Evolutionary conservation across 345 rosid genomes (phyloP).

Genomic region (Kandelia obovata): DNA sequence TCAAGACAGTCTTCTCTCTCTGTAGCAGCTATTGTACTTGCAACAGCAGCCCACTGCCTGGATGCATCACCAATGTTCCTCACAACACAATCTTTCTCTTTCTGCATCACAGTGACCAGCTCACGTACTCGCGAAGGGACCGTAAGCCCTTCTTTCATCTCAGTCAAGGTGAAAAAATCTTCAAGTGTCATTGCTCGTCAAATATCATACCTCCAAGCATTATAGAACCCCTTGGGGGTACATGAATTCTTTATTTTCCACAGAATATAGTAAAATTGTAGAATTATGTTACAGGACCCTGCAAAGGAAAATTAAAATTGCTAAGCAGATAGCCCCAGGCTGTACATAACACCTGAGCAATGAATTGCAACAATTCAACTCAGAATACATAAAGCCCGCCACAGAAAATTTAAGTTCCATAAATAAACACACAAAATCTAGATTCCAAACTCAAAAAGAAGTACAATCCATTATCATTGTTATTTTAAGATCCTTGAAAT

Average conservation of each 20-base stretch:
- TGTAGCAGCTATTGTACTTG: constrained; percentile 72
- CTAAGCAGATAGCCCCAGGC: too few species aligned
- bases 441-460: too few species aligned
- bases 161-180: constrained; percentile 83
- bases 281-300: constrained; percentile 23
- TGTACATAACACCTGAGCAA: too few species aligned
- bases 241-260: constrained; percentile 31
- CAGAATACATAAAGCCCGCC: too few species aligned
- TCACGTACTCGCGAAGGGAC: constrained; percentile 73
- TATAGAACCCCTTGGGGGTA: constrained; percentile 22
- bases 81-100: constrained; percentile 56
- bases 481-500: too few species aligned
- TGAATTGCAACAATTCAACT: too few species aligned
- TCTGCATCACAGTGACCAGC: constrained; percentile 65
- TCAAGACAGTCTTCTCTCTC: constrained; percentile 86
- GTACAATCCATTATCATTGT: too few species aligned
- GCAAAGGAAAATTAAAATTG: constrained; percentile 13
- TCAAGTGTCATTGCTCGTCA: constrained; percentile 77
- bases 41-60: constrained; percentile 92
- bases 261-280: constrained; percentile 20
- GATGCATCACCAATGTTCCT: constrained; percentile 68
- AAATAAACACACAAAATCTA: too few species aligned
- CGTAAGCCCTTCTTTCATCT: constrained; percentile 89
- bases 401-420: too few species aligned
- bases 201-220: constrained; percentile 38